These are phyloP conservation scores for Lentinula boryana DNA, from an alignment of 768 basidiomycete genomes.

Conservation along the genomic window DNA sequence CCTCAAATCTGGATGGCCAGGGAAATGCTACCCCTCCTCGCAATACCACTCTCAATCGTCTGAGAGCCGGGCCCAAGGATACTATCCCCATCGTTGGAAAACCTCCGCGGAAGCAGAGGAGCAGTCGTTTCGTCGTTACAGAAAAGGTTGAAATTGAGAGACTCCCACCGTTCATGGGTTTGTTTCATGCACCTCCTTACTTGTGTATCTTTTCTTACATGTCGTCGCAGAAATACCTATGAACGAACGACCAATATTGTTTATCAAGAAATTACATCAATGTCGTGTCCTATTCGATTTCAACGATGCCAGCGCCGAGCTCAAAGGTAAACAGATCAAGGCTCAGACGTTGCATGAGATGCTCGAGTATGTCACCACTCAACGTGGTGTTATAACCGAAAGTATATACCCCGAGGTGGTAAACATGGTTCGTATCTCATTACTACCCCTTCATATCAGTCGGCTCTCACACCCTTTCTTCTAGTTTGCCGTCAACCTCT, in stretches of 20 bases:
- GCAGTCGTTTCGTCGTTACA: conserved; percentile 92
- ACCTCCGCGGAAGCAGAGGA: conserved; percentile 95
- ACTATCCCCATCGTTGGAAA: conserved; percentile 96
- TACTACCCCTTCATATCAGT: conserved; percentile 6
- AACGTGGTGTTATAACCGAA: conserved; percentile 94
- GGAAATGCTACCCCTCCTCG: conserved; percentile 55
- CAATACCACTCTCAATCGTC: conserved; percentile 62
- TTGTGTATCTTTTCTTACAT: conserved; percentile 7
- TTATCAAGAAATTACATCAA: conserved; percentile 92
- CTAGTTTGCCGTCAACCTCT: conserved; percentile 96
- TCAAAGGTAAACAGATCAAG: conserved; percentile 98
- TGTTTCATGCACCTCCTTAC: conserved; percentile 19
- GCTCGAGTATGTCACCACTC: conserved; percentile 98
- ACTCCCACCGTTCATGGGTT: conserved; percentile 85
- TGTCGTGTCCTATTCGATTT: conserved; percentile 98
- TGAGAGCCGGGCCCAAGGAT: conserved; percentile 85
- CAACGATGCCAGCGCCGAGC: conserved; percentile 92
- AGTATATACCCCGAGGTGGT: conserved; percentile 98
- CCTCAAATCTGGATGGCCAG: conserved; percentile 39
- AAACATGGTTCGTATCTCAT: conserved; percentile 70
- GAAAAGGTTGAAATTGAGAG: conserved; percentile 97
- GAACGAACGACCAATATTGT: conserved; percentile 83
- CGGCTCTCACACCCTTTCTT: not conserved
- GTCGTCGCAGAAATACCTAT: conserved; percentile 71
- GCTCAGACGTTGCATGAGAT: conserved; percentile 96